Evolutionary conservation across 2,329 filamentous ascomycete species (phyloP), one percentile per base, ranked within the genome.

Genomic region (Hymenoscyphus albidus): DNA sequence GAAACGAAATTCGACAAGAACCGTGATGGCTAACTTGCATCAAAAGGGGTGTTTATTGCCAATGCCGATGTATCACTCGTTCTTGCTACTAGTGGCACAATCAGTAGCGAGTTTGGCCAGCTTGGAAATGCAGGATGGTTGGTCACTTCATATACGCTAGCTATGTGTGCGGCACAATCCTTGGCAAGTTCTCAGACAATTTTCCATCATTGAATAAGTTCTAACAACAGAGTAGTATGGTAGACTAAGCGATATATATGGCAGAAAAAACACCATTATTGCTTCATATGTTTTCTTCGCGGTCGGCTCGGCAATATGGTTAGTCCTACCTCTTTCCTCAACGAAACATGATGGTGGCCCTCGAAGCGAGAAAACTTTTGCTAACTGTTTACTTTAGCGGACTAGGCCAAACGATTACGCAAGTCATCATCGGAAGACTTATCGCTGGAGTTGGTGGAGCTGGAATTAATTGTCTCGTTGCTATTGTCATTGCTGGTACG

Each of bases 21-120:
- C 18, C 9, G 27, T 27, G 38, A 22, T 18, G 39, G 32, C 14
- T 14, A 16, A 65, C 72, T 86, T 12, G 85, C 82, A 4, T 66
- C 82, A 85, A 84, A 55, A 80, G 85, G 85, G 9, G 85, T 88
- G 13, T 90, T 92, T 68, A 83, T 90, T 13, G 83, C 84, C 7
- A 87, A 88, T 63, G 83, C 84, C n/a, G 89, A 92, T 71, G 77
- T 78, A 0, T 88, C 86, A 0, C 77, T 92, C 0, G 81, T 92
- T 0, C 77, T 92, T 39, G 88, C 89, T 0, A 89, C 88, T 0
- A 85, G 89, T 65, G 83, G 84, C 0, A 79, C 79, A 5, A 86
- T 88, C 61, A 82, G 84, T 0, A 88, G 85, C 13, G 83, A 88
- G 62, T 88, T 88, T 69, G 77, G 82, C 61, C 79, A 80, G 40